Evolutionary conservation across 148 eudicot genomes (phyloP).

Genomic region (Vaccinium vitisidaea): DNA sequence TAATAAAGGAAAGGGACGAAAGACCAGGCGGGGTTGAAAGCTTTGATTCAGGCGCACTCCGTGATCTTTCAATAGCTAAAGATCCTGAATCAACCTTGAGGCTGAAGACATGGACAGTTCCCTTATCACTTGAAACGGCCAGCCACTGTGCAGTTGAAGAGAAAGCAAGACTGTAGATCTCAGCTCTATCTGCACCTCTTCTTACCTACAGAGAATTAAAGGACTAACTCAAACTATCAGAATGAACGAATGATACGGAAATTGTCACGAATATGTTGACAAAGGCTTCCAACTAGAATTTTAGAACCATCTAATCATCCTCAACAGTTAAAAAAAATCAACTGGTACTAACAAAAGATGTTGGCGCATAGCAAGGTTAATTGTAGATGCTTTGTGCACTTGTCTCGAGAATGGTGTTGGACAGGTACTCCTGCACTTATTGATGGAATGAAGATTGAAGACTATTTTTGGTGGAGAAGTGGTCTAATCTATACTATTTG

Average conservation of each 20-base stretch:
- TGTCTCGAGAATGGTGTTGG: neutral
- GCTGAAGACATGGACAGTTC: slow-evolving; percentile 71
- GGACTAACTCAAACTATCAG: neutral
- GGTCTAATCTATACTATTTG: no score
- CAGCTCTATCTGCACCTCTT: slow-evolving; percentile 74
- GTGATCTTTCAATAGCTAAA: slow-evolving; percentile 30
- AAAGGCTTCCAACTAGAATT: neutral
- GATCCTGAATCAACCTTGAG: slow-evolving; percentile 63
- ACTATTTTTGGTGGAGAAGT: no score
- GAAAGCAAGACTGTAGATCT: slow-evolving; percentile 66
- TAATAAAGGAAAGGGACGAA: slow-evolving; percentile 66
- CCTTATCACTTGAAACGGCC: slow-evolving; percentile 70
- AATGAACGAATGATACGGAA: neutral
- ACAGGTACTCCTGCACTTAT: neutral
- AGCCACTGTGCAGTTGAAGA: slow-evolving; percentile 68
- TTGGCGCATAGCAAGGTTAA: neutral
- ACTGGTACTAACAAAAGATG: neutral
- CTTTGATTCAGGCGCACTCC: slow-evolving; percentile 37
- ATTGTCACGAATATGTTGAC: neutral
- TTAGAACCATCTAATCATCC: neutral
- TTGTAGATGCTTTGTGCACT: neutral
- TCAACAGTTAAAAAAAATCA: neutral
- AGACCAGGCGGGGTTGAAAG: slow-evolving; percentile 38
- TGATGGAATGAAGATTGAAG: no score
- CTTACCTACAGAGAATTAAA: slow-evolving; percentile 45